A percentile compares a stretch with the other conserved stretches of the same genome.
phyloP scores from a whole-genome alignment of 75 land plant species.

The Chamaecyparis obtusa region DNA sequence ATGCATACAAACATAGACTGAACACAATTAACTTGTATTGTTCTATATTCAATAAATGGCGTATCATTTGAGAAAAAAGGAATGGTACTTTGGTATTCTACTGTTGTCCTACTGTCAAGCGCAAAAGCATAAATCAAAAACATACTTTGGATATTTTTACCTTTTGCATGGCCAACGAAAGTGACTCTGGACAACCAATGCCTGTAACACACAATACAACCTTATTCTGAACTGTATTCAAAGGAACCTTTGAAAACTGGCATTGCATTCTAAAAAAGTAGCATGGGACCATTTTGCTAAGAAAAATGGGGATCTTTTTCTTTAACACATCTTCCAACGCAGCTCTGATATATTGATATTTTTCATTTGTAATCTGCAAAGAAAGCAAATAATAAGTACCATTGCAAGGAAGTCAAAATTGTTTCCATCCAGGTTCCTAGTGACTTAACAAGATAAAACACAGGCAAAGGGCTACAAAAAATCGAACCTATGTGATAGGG shows the following conservation, averaged over 20 bases:
- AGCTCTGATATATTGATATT: background rate
- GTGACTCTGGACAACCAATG: slow-evolving; percentile 61
- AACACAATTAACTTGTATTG: background rate
- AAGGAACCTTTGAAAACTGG: slow-evolving; percentile 19
- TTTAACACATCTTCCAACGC: slow-evolving; percentile 15
- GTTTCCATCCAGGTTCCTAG: background rate
- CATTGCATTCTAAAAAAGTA: slow-evolving; percentile 35
- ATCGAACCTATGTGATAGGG: background rate
- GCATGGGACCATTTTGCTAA: slow-evolving; percentile 45
- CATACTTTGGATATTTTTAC: slow-evolving; percentile 23
- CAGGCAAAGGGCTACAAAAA: background rate
- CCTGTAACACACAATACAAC: slow-evolving; percentile 64
- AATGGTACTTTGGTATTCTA: background rate
- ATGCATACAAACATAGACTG: background rate
- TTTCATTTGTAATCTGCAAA: slow-evolving; percentile 4
- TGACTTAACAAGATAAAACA: background rate
- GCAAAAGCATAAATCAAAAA: background rate
- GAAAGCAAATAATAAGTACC: background rate
- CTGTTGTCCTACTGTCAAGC: background rate
- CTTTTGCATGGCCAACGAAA: slow-evolving; percentile 38
- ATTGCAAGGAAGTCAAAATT: background rate
- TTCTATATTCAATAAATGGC: background rate
- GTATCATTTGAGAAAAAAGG: background rate
- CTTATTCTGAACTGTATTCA: slow-evolving; percentile 25
- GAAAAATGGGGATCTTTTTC: slow-evolving; percentile 32